Conservation (phyloP, 1,284 basidiomycete genomes). For the Clitocybe nebularis region DNA sequence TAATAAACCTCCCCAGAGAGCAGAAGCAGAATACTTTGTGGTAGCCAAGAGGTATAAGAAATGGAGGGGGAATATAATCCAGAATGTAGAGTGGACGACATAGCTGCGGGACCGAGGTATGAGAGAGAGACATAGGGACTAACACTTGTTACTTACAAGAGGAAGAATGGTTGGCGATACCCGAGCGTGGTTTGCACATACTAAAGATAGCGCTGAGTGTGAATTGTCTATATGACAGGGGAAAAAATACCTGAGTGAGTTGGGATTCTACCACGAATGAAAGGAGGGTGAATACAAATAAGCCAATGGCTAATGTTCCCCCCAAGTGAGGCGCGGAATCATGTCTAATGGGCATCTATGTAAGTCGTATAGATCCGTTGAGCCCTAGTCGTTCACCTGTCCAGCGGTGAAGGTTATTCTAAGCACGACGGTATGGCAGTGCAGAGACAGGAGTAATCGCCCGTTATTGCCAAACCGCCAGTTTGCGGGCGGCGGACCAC, state of each 20-base stretch:
- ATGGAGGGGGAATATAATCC: constrained; percentile 69
- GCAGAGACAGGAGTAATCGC: too few species aligned
- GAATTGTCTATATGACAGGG: background rate
- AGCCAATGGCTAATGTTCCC: constrained; percentile 38
- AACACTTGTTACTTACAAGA: constrained; percentile 58
- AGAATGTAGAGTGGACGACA: constrained; percentile 69
- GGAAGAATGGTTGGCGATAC: constrained; percentile 74
- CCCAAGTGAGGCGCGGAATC: constrained; percentile 27
- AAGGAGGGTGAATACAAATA: constrained; percentile 51
- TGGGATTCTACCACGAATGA: constrained; percentile 71
- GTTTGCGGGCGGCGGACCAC: constrained; percentile 4
- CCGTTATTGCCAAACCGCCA: too few species aligned
- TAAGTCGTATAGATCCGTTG: constrained; percentile 4
- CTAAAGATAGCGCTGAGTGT: constrained; percentile 30
- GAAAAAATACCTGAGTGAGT: constrained; percentile 56
- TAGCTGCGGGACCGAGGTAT: too few species aligned
- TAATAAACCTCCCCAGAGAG: constrained; percentile 47
- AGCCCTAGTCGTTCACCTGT: constrained; percentile 2
- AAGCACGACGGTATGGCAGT: too few species aligned
- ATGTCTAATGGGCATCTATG: constrained; percentile 23
- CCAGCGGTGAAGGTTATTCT: constrained; percentile 10
- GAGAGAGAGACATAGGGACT: too few species aligned
- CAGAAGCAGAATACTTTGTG: constrained; percentile 39
- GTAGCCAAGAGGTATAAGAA: constrained; percentile 53
- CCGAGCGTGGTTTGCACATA: constrained; percentile 70